Base-by-base conservation (phyloP, 768 basidiomycete species). In the Auriscalpium orientale region DNA sequence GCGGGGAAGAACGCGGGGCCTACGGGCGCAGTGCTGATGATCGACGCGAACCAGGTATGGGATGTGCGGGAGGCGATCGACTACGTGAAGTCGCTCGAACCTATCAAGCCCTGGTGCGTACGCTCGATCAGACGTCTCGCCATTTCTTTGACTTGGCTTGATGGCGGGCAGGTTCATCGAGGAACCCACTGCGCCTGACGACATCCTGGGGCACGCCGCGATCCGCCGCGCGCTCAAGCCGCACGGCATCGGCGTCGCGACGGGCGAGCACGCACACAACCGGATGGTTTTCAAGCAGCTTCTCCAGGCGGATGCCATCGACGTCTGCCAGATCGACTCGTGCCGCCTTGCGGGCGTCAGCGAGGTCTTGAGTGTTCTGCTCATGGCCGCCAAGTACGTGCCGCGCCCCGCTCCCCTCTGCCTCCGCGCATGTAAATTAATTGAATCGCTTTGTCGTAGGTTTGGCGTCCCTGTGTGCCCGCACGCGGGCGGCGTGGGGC, bases 11-110 rank as follows among this genome's bases (percentile, higher is more conserved):
- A 97, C 60, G 92, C 94, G 4, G 92, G 95, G 7, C 92, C 92
- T 10, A 93, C 93, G 0, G 95, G 95, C 5, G 83, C 87, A 35
- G 95, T 98, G 46, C 76, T 98, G 47, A 98, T 98, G 95, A 90
- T 98, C 58, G 95, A 98, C 70, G 89, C 95, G 40, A 98, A 98
- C 71, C 95, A 97, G 71, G 88, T 95, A 7, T 95, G 91, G 91
- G 94, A 95, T 62, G 95, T 98, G 15, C 77, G 84, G 33, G 82
- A 94, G 68, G 95, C 95, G 8, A 89, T 97, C 63, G 89, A 95
- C 33, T 95, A 95, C 69, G 91, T 95, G 58, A 83, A 82, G 62
- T 79, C 83, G 53, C 78, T 98, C 38, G 78, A 81, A 62, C 79
- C 81, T 51, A 82, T 93, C 69, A 91, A 86, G 64, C 95, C 95